phyloP scores from a whole-genome alignment of 306 rosid genomes.

The Castanea sativa region DNA sequence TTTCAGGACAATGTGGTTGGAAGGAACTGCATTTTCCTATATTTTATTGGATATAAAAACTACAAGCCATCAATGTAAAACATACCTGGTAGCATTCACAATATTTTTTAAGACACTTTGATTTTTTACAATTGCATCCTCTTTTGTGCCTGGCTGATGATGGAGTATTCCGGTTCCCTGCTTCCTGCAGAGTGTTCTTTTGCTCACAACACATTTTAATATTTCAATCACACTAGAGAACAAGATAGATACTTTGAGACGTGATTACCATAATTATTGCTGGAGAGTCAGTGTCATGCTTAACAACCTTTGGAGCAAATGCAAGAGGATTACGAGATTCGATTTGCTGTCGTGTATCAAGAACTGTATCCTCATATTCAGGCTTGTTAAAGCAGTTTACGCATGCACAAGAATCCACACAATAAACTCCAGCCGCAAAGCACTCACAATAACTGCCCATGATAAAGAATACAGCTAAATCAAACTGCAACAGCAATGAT shows the following conservation, averaged over 20 bases:
- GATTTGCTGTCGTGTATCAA: neutral
- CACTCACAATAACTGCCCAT: conserved; percentile 42
- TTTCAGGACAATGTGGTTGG: neutral
- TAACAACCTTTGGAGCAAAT: conserved; percentile 28
- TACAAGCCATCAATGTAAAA: neutral
- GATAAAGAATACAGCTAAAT: conserved; percentile 15
- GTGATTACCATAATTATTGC: conserved; percentile 20
- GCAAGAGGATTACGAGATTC: conserved; percentile 33
- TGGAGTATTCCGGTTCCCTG: conserved; percentile 3
- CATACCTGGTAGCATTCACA: conserved; percentile 40
- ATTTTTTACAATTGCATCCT: conserved; percentile 48
- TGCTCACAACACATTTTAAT: conserved; percentile 2
- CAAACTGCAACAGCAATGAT: neutral
- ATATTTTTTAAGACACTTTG: conserved; percentile 26
- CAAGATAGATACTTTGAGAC: neutral
- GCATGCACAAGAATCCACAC: conserved; percentile 31
- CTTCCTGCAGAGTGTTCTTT: conserved; percentile 20
- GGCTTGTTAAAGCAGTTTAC: conserved; percentile 22
- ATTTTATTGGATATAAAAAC: neutral
- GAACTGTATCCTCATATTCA: conserved; percentile 16
- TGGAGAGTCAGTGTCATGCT: conserved; percentile 6
- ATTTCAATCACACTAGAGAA: neutral
- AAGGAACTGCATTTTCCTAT: neutral
- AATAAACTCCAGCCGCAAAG: conserved; percentile 22
- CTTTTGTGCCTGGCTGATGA: conserved; percentile 29